A percentile compares a stretch with the other conserved stretches of the same genome.
Conservation (phyloP, 805 yeast species). For the Candida awuae region DNA sequence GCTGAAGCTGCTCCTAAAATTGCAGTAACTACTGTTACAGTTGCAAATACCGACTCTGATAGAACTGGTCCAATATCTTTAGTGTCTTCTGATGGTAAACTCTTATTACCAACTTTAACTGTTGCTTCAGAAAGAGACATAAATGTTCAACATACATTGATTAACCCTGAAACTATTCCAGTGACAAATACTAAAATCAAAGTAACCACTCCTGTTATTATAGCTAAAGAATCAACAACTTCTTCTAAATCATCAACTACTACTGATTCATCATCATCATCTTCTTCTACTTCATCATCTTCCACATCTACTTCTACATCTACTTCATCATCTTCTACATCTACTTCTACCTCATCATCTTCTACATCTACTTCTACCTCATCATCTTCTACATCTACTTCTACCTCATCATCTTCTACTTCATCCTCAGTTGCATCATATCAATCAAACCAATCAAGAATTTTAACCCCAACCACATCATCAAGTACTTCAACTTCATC, state of each 20-base stretch:
- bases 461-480: conserved; percentile 15
- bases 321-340: no score
- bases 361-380: no score
- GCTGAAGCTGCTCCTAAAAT: conserved; percentile 10
- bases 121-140: conserved; percentile 12
- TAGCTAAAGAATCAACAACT: no score
- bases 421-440: conserved; percentile 7
- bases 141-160: conserved; percentile 8
- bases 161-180: conserved; percentile 15
- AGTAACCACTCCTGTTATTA: conserved; percentile 15
- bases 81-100: conserved; percentile 7
- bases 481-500: conserved; percentile 10
- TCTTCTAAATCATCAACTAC: background rate
- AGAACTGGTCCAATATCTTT: conserved; percentile 11
- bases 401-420: background rate
- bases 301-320: background rate
- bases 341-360: no score
- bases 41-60: conserved; percentile 9
- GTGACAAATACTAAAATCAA: conserved; percentile 17
- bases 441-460: no score
- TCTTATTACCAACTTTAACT: conserved; percentile 9
- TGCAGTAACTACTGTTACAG: conserved; percentile 14
- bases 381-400: no score
- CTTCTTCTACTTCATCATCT: no score
- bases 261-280: no score